Percentiles rank a stretch among this genome's conserved stretches.
phyloP scores from a whole-genome alignment of 495 filamentous ascomycete genomes.

The Pseudoneurospora amorphoporcata region DNA sequence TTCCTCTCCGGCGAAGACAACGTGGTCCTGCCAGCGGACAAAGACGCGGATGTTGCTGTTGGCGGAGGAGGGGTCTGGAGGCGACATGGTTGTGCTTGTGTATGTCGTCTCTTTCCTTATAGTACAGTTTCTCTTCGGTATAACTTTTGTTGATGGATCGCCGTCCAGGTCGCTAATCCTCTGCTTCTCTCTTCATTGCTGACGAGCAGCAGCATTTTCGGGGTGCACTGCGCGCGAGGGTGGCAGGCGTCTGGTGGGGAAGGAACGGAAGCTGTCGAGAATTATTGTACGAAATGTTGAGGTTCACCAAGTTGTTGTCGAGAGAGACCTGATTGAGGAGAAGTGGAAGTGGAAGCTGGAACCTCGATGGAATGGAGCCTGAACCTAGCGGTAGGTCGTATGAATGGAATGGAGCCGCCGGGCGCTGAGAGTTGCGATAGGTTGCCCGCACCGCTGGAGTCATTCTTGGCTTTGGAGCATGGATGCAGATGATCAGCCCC shows the following conservation, averaged over 20 bases:
- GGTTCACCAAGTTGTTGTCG: background rate
- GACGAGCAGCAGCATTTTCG: background rate
- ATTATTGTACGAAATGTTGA: background rate
- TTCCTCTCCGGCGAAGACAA: slow-evolving; percentile 90
- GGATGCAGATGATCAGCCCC: background rate
- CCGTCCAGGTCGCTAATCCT: background rate
- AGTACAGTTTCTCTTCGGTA: background rate
- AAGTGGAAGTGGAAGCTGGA: background rate
- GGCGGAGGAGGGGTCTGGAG: background rate
- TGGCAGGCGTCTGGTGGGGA: background rate
- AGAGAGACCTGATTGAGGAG: background rate
- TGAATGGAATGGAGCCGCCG: background rate
- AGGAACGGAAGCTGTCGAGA: background rate
- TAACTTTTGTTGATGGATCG: background rate
- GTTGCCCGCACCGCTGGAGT: background rate
- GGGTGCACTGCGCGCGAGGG: background rate
- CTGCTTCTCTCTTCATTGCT: background rate
- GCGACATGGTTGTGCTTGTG: background rate
- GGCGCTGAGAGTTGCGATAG: background rate
- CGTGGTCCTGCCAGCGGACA: slow-evolving; percentile 82
- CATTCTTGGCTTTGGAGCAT: background rate
- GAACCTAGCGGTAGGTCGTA: background rate
- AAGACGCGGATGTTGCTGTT: slow-evolving; percentile 80
- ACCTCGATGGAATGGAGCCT: background rate
- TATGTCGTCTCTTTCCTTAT: background rate